phyloP scores from a whole-genome alignment of 2,329 filamentous ascomycete species.

The Phyllosticta ampelicida region DNA sequence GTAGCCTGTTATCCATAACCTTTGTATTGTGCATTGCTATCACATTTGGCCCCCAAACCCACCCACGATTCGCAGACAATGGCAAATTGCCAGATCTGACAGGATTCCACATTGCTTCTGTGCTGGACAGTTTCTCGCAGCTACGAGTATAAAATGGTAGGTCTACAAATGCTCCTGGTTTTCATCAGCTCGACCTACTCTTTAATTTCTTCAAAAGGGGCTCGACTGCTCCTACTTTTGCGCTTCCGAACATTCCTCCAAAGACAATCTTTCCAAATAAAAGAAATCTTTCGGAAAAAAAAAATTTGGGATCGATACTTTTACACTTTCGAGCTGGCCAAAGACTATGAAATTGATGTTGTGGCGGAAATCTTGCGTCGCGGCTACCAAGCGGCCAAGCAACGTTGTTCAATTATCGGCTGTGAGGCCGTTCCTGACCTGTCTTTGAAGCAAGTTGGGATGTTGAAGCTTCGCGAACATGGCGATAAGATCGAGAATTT shows the following conservation, averaged over 20 bases:
- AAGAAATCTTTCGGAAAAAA: too few relatives aligned
- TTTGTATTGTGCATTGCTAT: not conserved
- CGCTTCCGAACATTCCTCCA: not conserved
- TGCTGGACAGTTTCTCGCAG: not conserved
- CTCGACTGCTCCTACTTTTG: not conserved
- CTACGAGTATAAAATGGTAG: not conserved
- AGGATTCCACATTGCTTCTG: not conserved
- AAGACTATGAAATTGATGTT: not conserved
- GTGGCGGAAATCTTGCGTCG: not conserved
- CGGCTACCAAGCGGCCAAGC: not conserved
- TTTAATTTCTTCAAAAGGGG: not conserved
- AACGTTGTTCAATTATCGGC: not conserved
- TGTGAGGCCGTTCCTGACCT: not conserved
- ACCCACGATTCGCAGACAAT: not conserved
- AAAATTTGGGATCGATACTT: slow-evolving; percentile 1
- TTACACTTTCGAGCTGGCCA: not conserved
- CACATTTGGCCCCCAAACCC: not conserved
- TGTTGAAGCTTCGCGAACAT: not conserved
- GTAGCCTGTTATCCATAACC: not conserved
- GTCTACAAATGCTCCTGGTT: not conserved
- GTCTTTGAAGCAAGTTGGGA: not conserved
- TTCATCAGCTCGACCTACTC: not conserved
- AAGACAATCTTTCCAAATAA: not conserved
- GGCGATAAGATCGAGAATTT: slow-evolving; percentile 3
- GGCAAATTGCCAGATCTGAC: not conserved